A percentile compares a stretch with the other conserved stretches of the same genome.
These are phyloP conservation scores for Colletotrichum higginsianum DNA, from an alignment of 2,329 filamentous ascomycete genomes.

Conservation along the genomic window DNA sequence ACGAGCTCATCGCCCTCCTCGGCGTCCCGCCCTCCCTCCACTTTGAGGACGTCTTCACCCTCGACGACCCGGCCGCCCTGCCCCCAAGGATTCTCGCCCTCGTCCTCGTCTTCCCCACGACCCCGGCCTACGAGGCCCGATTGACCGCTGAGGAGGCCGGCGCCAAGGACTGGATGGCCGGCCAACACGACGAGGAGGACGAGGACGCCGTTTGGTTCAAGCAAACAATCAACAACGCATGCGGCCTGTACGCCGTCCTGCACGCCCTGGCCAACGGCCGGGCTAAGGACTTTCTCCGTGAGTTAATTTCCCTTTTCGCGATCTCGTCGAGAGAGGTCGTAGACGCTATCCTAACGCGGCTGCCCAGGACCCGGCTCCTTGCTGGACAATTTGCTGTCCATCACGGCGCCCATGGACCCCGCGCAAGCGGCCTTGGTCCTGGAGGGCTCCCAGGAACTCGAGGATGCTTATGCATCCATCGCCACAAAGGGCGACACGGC, in stretches of 20 bases:
- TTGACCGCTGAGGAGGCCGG: constrained; percentile 53
- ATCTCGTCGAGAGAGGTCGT: too few species aligned
- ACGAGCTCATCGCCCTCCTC: constrained; percentile 73
- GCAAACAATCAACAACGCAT: constrained; percentile 81
- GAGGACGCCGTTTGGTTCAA: constrained; percentile 82
- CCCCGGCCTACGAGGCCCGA: constrained; percentile 70
- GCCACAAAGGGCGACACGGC: constrained; percentile 73
- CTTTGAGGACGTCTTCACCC: constrained; percentile 79
- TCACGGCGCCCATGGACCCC: constrained; percentile 71
- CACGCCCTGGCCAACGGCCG: constrained; percentile 75
- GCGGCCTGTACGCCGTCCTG: constrained; percentile 77
- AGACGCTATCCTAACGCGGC: not conserved
- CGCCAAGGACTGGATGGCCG: constrained; percentile 38
- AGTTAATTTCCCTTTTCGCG: constrained; percentile 50
- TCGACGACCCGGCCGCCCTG: constrained; percentile 77
- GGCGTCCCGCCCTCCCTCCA: constrained; percentile 70
- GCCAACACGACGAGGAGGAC: constrained; percentile 55
- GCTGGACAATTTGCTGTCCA: constrained; percentile 71
- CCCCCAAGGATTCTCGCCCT: constrained; percentile 72
- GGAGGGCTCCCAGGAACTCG: constrained; percentile 75
- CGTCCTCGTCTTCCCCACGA: constrained; percentile 78
- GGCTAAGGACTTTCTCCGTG: constrained; percentile 51
- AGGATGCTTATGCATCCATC: constrained; percentile 74
- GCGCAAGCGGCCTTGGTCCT: constrained; percentile 70
- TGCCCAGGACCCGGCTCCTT: constrained; percentile 40